Percentiles rank a stretch among this genome's conserved stretches.
Conservation (phyloP, 2,329 filamentous ascomycete species). For the Neopestalotiopsis sp. region DNA sequence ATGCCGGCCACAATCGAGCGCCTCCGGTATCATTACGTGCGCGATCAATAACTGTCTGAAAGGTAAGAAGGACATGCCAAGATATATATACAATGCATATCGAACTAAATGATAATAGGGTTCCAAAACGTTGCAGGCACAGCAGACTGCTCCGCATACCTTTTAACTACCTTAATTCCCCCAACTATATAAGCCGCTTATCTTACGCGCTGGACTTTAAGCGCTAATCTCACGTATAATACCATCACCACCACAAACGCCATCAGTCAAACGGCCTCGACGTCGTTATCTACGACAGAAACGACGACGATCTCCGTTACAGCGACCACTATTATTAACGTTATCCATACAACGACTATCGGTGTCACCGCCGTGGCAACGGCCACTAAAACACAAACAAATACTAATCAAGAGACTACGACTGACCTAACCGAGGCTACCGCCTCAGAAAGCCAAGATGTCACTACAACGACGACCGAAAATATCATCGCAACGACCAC, state of each 20-base stretch:
- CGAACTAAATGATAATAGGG: not conserved
- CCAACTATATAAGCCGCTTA: not conserved
- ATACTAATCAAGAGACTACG: not conserved
- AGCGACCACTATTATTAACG: not conserved
- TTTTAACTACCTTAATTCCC: slow-evolving; percentile 4
- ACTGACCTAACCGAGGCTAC: slow-evolving; percentile 1
- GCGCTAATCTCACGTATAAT: not conserved
- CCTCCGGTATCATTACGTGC: not conserved
- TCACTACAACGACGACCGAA: not conserved
- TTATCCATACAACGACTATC: not conserved
- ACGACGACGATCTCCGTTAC: not conserved
- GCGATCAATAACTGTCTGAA: not conserved
- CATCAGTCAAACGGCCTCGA: not conserved
- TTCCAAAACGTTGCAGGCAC: slow-evolving; percentile 8
- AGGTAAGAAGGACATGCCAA: not conserved
- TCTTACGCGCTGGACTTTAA: not conserved
- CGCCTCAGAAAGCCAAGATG: slow-evolving; percentile 1
- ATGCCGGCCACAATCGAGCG: not conserved
- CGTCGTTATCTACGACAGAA: not conserved
- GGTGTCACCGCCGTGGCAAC: slow-evolving; percentile 6
- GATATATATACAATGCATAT: not conserved
- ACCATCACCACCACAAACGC: not conserved
- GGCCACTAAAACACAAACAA: slow-evolving; percentile 5
- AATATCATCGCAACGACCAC: not conserved
- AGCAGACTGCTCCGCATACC: not conserved